These are phyloP conservation scores for Juncus inflexus DNA, from an alignment of 176 grass and related monocot genomes.

Conservation along the genomic window DNA sequence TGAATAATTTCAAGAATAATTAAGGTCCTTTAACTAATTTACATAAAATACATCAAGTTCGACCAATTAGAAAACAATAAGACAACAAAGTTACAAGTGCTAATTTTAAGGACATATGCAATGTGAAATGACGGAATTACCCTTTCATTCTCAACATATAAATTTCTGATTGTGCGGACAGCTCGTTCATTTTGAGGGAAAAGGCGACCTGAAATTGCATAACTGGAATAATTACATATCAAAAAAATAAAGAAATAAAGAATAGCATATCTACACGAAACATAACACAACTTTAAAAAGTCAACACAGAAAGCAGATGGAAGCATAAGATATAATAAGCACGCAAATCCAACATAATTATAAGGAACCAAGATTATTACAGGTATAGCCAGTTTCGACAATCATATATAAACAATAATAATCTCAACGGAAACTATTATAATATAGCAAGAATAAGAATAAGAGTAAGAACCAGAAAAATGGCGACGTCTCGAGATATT, in stretches of 20 bases:
- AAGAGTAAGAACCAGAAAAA: conserved; percentile 58
- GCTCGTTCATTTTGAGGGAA: conserved; percentile 72
- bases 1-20: conserved; percentile 1
- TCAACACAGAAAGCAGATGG: too few relatives aligned
- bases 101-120: conserved; percentile 3
- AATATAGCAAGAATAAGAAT: conserved; percentile 2
- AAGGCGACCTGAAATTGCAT: conserved; percentile 37
- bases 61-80: not conserved
- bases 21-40: too few relatives aligned
- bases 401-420: not conserved
- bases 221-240: not conserved
- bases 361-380: too few relatives aligned
- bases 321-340: too few relatives aligned
- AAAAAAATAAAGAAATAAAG: not conserved
- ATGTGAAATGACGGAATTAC: conserved; percentile 30
- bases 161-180: conserved; percentile 59
- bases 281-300: not conserved
- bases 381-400: too few relatives aligned
- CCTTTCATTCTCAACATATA: conserved; percentile 85
- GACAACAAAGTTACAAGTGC: not conserved
- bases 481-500: conserved; percentile 56
- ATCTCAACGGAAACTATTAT: not conserved
- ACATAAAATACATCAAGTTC: not conserved
- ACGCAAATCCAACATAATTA: too few relatives aligned
- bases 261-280: conserved; percentile 2